These are phyloP conservation scores for Brettanomyces naardenensis DNA, from an alignment of 805 yeast genomes.

Conservation along the genomic window DNA sequence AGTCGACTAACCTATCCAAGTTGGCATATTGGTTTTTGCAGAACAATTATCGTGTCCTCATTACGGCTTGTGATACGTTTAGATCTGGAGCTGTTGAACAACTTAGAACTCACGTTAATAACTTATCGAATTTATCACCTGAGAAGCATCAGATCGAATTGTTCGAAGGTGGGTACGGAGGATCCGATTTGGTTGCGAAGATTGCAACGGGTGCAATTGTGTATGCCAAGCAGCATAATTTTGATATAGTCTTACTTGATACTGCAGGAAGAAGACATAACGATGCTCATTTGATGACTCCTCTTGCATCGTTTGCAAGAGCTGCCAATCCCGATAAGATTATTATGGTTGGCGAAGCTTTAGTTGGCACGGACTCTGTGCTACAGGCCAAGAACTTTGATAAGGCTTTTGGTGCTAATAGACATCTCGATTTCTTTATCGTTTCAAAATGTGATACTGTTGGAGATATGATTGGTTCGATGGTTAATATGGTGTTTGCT, in stretches of 20 bases:
- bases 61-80: conserved; percentile 97
- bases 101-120: conserved; percentile 84
- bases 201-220: conserved; percentile 89
- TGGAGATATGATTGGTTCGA: conserved; percentile 91
- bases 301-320: conserved; percentile 87
- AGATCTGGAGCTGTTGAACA: conserved; percentile 99
- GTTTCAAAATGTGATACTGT: conserved; percentile 96
- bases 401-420: conserved; percentile 78
- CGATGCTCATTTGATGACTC: conserved; percentile 91
- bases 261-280: conserved; percentile 98
- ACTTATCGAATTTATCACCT: conserved; percentile 61
- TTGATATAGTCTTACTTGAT: conserved; percentile 86
- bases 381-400: conserved; percentile 92
- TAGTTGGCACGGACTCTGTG: conserved; percentile 96
- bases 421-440: conserved; percentile 82
- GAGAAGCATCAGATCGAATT: conserved; percentile 48
- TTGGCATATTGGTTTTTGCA: conserved; percentile 93
- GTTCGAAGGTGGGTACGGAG: conserved; percentile 94
- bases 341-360: conserved; percentile 97
- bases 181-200: conserved; percentile 87
- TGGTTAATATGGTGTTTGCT: conserved; percentile 96
- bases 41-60: conserved; percentile 75
- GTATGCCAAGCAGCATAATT: conserved; percentile 59
- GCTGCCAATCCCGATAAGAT: conserved; percentile 94
- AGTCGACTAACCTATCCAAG: conserved; percentile 90